Percentiles rank a stretch among this genome's conserved stretches.
Conservation (phyloP, 1,284 basidiomycete species). For the Cryptococcus sp. region DNA sequence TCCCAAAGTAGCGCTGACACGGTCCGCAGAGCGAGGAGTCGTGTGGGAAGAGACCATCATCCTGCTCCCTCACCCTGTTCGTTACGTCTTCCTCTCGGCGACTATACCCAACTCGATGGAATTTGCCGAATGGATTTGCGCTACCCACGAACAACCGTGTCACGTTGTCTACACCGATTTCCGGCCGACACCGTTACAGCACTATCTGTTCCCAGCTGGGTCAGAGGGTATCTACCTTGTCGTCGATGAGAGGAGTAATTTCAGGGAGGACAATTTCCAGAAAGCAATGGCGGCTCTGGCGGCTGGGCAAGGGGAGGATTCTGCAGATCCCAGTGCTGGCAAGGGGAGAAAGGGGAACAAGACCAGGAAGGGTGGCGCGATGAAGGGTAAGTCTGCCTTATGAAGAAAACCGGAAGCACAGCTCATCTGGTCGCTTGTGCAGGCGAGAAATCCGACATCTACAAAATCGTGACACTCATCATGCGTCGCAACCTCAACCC, state of each 20-base stretch:
- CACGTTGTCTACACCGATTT: constrained; percentile 99
- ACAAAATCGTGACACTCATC: constrained; percentile 98
- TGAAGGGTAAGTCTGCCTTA: constrained; percentile 66
- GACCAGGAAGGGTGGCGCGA: constrained; percentile 83
- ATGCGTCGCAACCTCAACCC: constrained; percentile 98
- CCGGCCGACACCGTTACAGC: constrained; percentile 95
- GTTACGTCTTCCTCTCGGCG: constrained; percentile 98
- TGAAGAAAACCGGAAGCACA: background rate
- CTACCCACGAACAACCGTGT: constrained; percentile 96
- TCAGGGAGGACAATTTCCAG: constrained; percentile 95
- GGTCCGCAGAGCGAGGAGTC: constrained; percentile 57
- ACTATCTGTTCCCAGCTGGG: constrained; percentile 96
- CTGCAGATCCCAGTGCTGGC: constrained; percentile 76
- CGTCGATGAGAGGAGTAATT: constrained; percentile 95
- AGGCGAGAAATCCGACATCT: constrained; percentile 67
- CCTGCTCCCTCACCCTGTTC: constrained; percentile 90
- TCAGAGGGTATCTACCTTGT: constrained; percentile 97
- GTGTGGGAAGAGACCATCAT: constrained; percentile 86
- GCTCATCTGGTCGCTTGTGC: background rate
- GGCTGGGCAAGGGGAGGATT: constrained; percentile 85
- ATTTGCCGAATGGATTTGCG: constrained; percentile 98
- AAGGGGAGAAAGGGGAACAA: constrained; percentile 81
- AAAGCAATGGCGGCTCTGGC: constrained; percentile 96
- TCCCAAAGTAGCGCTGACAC: background rate
- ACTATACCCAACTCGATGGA: constrained; percentile 99